Conservation (phyloP, 208 protist species). For the Trypanosoma rangeli region DNA sequence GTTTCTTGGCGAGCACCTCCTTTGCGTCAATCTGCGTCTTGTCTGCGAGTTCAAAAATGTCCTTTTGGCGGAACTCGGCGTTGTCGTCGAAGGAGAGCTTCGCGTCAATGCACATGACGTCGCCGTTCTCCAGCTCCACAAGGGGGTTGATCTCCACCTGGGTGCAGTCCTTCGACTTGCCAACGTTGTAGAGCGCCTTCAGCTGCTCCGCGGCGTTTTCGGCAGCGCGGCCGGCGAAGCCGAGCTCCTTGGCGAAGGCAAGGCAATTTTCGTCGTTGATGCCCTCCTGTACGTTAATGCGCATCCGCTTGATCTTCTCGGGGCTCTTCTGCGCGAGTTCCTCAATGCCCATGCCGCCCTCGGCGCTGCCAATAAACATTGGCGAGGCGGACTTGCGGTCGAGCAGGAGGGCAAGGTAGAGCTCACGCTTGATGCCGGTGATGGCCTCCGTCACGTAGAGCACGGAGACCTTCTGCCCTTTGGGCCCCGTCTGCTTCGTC, state of each 20-base stretch:
- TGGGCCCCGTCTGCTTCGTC: slow-evolving; percentile 98
- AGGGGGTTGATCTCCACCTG: slow-evolving; percentile 99
- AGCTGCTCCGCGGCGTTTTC: slow-evolving; percentile 93
- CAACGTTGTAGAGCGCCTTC: slow-evolving; percentile 97
- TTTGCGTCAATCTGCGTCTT: slow-evolving; percentile 92
- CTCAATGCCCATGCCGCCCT: slow-evolving; percentile 99
- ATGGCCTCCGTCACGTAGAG: slow-evolving; percentile 93
- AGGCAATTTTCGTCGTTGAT: slow-evolving; percentile 84
- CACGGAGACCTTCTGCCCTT: slow-evolving; percentile 91
- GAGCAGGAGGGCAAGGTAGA: slow-evolving; percentile 99
- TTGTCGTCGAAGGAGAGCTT: slow-evolving; percentile 99
- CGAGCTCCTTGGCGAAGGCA: slow-evolving; percentile 88
- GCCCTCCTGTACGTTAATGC: slow-evolving; percentile 93
- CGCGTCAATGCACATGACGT: slow-evolving; percentile 97
- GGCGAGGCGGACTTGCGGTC: slow-evolving; percentile 93
- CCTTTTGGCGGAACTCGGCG: slow-evolving; percentile 96
- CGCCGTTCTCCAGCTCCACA: slow-evolving; percentile 94
- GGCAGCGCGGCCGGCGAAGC: slow-evolving; percentile 80
- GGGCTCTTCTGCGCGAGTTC: slow-evolving; percentile 95
- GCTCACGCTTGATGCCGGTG: slow-evolving; percentile 92
- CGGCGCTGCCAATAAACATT: slow-evolving; percentile 92
- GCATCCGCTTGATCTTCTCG: slow-evolving; percentile 95
- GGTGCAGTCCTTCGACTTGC: slow-evolving; percentile 96
- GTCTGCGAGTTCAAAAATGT: slow-evolving; percentile 96
- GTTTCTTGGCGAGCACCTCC: slow-evolving; percentile 96